Evolutionary conservation across 108 stramenopile genomes (phyloP).

Genomic region (Cyclotella baltica): DNA sequence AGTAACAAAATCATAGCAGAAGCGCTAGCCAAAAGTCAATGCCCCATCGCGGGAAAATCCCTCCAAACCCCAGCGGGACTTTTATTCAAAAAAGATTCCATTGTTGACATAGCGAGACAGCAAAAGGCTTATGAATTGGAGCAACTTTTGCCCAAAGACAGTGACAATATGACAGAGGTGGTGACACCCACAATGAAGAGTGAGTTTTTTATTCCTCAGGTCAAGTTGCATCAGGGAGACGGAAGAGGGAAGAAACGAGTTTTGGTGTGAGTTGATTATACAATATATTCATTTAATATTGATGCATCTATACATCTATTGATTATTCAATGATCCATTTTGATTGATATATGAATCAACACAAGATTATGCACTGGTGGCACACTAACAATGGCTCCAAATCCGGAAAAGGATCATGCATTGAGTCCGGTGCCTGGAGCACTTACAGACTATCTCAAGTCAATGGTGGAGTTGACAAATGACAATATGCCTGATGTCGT

Average conservation of each 20-base stretch:
- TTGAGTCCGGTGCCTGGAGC: constrained; percentile 84
- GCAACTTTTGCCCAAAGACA: constrained; percentile 36
- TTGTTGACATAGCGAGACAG: background rate
- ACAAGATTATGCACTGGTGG: constrained; percentile 86
- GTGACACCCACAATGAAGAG: constrained; percentile 32
- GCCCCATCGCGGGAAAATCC: constrained; percentile 10
- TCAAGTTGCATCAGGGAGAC: constrained; percentile 61
- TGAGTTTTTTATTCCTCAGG: constrained; percentile 69
- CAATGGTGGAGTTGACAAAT: constrained; percentile 75
- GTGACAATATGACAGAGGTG: constrained; percentile 40
- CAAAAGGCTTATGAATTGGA: constrained; percentile 9
- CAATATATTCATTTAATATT: no score
- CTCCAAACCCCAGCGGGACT: constrained; percentile 40
- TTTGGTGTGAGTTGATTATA: constrained; percentile 24
- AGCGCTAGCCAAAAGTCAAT: background rate
- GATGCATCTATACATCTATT: background rate
- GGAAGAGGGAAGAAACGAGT: constrained; percentile 51
- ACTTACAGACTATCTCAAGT: constrained; percentile 72
- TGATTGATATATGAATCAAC: no score
- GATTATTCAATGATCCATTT: background rate
- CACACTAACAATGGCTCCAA: constrained; percentile 84
- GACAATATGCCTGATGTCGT: constrained; percentile 83
- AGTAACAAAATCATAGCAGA: background rate
- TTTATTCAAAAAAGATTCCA: constrained; percentile 28
- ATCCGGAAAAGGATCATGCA: constrained; percentile 66